A percentile compares a stretch with the other conserved stretches of the same genome.
Evolutionary conservation across 1,284 basidiomycete species (phyloP).

Genomic region (Malassezia furfur): DNA sequence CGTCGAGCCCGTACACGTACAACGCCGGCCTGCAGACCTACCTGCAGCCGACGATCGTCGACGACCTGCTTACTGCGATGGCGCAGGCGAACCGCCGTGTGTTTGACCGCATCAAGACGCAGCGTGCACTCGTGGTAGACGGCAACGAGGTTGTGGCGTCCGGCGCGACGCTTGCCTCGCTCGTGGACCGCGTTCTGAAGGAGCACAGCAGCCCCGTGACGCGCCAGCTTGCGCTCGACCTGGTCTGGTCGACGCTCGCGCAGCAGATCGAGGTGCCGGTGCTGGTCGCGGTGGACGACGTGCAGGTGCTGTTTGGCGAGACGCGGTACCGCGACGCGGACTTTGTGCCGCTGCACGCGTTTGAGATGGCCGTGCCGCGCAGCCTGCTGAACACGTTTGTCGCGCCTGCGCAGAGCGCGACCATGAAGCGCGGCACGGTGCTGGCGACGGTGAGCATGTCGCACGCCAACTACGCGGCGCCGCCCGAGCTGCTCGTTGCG

Average conservation of each 20-base stretch:
- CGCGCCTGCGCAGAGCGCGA: conserved; percentile 1
- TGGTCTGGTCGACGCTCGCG: conserved; percentile 60
- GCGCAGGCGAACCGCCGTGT: conserved; percentile 43
- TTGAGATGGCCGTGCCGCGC: conserved; percentile 71
- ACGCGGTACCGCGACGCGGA: conserved; percentile 70
- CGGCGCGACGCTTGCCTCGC: conserved; percentile 22
- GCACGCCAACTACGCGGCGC: conserved; percentile 25
- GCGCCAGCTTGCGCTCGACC: conserved; percentile 57
- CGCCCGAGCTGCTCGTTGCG: conserved; percentile 26
- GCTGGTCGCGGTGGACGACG: conserved; percentile 74
- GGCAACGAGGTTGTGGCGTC: conserved; percentile 12
- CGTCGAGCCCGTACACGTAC: conserved; percentile 65
- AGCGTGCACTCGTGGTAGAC: conserved; percentile 20
- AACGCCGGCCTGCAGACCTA: conserved; percentile 67
- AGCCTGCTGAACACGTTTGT: conserved; percentile 26
- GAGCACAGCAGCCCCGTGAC: conserved; percentile 6
- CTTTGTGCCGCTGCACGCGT: conserved; percentile 62
- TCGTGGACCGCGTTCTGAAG: conserved; percentile 14
- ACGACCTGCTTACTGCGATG: conserved; percentile 46
- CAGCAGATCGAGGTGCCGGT: conserved; percentile 63
- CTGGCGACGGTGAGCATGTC: conserved; percentile 26
- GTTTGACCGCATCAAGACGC: conserved; percentile 19
- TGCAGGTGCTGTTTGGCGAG: conserved; percentile 67
- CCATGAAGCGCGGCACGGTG: conserved; percentile 21
- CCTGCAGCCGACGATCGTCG: conserved; percentile 58